phyloP scores from a whole-genome alignment of 768 basidiomycete genomes.

The Panaeolus cyanescens region DNA sequence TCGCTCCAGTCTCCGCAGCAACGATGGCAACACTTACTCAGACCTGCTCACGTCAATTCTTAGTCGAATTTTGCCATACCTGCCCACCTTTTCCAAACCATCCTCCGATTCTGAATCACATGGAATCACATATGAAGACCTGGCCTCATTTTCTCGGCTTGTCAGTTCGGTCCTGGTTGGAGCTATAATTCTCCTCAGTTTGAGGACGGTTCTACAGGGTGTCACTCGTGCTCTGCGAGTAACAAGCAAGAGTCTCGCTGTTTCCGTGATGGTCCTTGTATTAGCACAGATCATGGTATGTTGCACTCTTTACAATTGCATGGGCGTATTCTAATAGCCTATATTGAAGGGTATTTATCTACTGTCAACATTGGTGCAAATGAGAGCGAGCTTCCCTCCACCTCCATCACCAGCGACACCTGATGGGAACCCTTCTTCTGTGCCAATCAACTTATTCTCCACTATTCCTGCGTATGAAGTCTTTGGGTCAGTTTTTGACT shows the following conservation, averaged over 20 bases:
- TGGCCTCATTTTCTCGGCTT: constrained; percentile 46
- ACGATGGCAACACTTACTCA: constrained; percentile 21
- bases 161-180: constrained; percentile 73
- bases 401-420: constrained; percentile 31
- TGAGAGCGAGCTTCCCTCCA: constrained; percentile 80
- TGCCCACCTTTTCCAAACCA: constrained; percentile 5
- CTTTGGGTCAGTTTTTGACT: constrained; percentile 76
- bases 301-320: constrained; percentile 4
- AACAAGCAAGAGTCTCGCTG: constrained; percentile 68
- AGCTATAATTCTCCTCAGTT: constrained; percentile 71
- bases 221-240: constrained; percentile 65
- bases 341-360: constrained; percentile 75
- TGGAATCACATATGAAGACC: constrained; percentile 31
- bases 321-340: constrained; percentile 4
- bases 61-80: constrained; percentile 5
- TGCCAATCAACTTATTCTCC: constrained; percentile 56
- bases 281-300: constrained; percentile 84
- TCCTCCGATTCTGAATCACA: constrained; percentile 13
- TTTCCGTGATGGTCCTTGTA: constrained; percentile 74
- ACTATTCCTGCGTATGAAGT: constrained; percentile 75
- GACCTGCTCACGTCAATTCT: constrained; percentile 37
- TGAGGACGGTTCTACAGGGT: constrained; percentile 68
- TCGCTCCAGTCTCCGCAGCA: constrained; percentile 28
- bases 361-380: constrained; percentile 79
- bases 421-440: constrained; percentile 1